Conservation (phyloP, 1,284 basidiomycete genomes). For the Phlebopus sp. region DNA sequence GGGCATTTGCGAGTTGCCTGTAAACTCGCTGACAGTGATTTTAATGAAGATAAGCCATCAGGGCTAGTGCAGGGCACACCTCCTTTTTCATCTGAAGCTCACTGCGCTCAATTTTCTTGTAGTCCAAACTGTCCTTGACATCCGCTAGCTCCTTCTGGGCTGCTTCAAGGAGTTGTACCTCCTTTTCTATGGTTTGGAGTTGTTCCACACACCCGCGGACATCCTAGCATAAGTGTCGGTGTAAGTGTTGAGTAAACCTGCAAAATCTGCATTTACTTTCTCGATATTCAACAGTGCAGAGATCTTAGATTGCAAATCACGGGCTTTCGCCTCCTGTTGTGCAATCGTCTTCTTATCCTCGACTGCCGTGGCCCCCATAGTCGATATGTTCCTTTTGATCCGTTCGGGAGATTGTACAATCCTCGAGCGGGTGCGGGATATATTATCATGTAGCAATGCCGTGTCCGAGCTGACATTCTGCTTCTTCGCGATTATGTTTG, state of each 20-base stretch:
- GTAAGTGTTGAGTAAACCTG: neutral
- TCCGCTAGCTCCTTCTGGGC: constrained; percentile 63
- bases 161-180: constrained; percentile 58
- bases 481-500: constrained; percentile 56
- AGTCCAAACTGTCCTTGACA: constrained; percentile 63
- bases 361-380: constrained; percentile 61
- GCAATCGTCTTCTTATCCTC: constrained; percentile 62
- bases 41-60: neutral
- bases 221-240: constrained; percentile 44
- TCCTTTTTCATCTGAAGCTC: constrained; percentile 66
- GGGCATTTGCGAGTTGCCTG: constrained; percentile 72
- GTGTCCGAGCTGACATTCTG: constrained; percentile 60
- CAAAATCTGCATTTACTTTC: constrained; percentile 43
- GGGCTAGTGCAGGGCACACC: constrained; percentile 36
- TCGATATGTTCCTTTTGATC: constrained; percentile 73
- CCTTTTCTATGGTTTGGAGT: constrained; percentile 68
- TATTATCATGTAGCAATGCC: constrained; percentile 54
- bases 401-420: constrained; percentile 88
- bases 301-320: constrained; percentile 75
- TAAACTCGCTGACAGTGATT: constrained; percentile 56
- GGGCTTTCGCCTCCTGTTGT: constrained; percentile 64
- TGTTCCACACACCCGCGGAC: constrained; percentile 66
- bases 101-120: constrained; percentile 68
- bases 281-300: constrained; percentile 71
- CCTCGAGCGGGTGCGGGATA: constrained; percentile 60